Evolutionary conservation across 768 basidiomycete species (phyloP), one percentile per base, ranked within the genome.

Genomic region (Kwoniella dejecticola): DNA sequence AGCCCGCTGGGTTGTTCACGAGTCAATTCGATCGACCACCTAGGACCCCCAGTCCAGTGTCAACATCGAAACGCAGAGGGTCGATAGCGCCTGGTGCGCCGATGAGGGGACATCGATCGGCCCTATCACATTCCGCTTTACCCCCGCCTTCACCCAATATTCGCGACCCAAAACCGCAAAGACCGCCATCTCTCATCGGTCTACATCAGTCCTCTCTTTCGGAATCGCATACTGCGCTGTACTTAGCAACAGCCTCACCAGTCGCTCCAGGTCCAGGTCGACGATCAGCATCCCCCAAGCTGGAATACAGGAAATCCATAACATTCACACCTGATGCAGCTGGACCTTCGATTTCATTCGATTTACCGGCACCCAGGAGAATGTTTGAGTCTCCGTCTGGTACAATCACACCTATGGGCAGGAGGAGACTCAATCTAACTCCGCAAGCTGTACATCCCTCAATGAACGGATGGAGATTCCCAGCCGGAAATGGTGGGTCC

Each of bases 391-490:
- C 52, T 7, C 52, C 60, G 15, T 15, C 26, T 45, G 56, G 56
- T 4, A 58, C 31, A 11, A 48, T 62, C 23, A 62, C 60, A 12
- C 60, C 60, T 2, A 40, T 54, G 36, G 42, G 53, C 13, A 50
- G 58, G 23, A 53, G 60, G 33, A 46, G 52, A 31, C 29, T 47
- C 23, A 62, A 62, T 26, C 50, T 40, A 19, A 62, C 60, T 36
- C 60, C 60, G 19, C 53, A 53, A 26, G 60, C 60, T 46, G 60
- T 62, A 23, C 68, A 74, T 52, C 67, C 68, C 0, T 50, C 68
- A 3, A 74, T 74, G 67, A 60, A 66, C 46, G 26, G 55, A 13
- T 74, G 72, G 72, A 44, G 70, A n/a, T 74, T 74, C 62, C 72
- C 72, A 15, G 44, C 68, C 17, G 38, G 58, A 24, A 36, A 36